Conservation (phyloP, 2,329 filamentous ascomycete species). For the Whalleya microplaca region DNA sequence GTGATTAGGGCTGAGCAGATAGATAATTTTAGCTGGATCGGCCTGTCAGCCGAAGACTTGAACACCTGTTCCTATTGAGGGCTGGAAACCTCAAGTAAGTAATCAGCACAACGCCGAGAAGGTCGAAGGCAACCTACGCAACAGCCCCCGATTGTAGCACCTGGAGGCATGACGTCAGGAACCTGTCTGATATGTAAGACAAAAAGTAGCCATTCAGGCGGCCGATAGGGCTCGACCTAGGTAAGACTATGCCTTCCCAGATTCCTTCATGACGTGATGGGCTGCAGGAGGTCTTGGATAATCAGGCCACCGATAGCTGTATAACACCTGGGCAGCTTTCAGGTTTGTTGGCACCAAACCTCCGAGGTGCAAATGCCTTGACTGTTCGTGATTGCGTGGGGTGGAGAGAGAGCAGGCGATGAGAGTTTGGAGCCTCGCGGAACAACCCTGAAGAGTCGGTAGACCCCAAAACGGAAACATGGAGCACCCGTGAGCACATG, state of each 20-base stretch:
- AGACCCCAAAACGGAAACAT: background rate
- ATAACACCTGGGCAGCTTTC: background rate
- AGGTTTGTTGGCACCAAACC: background rate
- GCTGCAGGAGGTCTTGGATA: background rate
- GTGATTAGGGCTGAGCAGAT: background rate
- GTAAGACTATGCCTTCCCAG: no score
- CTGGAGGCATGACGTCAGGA: background rate
- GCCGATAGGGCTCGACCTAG: background rate
- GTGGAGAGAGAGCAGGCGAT: background rate
- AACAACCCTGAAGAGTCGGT: background rate
- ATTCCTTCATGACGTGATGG: background rate
- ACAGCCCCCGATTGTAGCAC: background rate
- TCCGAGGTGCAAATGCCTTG: background rate
- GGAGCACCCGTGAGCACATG: background rate
- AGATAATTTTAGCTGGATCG: background rate
- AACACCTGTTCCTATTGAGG: background rate
- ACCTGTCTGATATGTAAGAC: background rate
- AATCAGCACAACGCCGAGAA: background rate
- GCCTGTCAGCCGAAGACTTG: slow-evolving; percentile 1
- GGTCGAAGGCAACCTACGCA: background rate
- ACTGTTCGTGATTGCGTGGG: no score
- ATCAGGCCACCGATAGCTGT: background rate
- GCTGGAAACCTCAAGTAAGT: background rate
- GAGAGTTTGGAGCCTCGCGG: background rate
- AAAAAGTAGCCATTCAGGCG: background rate